Evolutionary conservation across 805 yeast species (phyloP).

Genomic region (Metschnikowia kunwiensis): DNA sequence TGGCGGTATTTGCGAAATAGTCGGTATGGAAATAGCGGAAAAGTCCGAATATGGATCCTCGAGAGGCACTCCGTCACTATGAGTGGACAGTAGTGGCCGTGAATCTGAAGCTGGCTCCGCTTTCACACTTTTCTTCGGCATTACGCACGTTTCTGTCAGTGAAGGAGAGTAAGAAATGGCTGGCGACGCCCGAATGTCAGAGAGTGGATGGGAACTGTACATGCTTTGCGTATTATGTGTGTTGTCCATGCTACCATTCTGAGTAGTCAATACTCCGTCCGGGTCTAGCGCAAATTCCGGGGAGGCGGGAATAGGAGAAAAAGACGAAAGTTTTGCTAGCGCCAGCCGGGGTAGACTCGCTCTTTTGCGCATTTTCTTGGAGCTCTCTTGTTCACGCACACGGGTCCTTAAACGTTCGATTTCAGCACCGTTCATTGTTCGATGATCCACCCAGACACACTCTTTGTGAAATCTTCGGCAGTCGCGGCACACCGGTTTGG

Average conservation of each 20-base stretch:
- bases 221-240: not conserved
- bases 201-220: not conserved
- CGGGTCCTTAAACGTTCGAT: slow-evolving; percentile 31
- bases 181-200: not conserved
- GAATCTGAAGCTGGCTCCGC: not conserved
- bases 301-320: not conserved
- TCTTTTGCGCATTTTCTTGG: slow-evolving; percentile 42
- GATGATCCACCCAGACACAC: slow-evolving; percentile 47
- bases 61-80: too few species aligned
- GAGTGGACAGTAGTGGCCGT: not conserved
- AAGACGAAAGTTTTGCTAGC: not conserved
- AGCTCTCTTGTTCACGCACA: slow-evolving; percentile 40
- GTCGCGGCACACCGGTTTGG: slow-evolving; percentile 48
- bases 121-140: not conserved
- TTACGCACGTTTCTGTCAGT: not conserved
- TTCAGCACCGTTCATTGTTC: slow-evolving; percentile 41
- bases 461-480: slow-evolving; percentile 44
- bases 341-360: not conserved
- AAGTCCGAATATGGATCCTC: too few species aligned
- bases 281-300: slow-evolving; percentile 6
- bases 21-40: not conserved
- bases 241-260: too few species aligned
- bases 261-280: not conserved
- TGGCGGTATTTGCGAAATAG: too few species aligned
- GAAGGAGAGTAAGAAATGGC: not conserved